These are phyloP conservation scores for Mycena pura DNA, from an alignment of 768 basidiomycete genomes.

Conservation along the genomic window DNA sequence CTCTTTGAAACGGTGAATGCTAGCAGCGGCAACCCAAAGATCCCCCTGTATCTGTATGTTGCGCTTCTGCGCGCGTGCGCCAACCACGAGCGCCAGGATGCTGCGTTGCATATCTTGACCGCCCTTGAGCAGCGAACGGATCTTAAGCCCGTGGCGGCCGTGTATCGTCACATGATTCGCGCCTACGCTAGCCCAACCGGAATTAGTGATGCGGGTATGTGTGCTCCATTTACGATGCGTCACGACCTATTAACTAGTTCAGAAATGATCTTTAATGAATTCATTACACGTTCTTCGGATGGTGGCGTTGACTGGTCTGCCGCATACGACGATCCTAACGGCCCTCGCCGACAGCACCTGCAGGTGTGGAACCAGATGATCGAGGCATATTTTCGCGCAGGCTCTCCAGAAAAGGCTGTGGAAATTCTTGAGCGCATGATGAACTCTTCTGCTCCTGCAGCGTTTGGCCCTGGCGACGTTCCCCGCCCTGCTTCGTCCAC, in stretches of 20 bases:
- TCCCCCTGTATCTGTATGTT: conserved; percentile 52
- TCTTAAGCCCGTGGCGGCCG: conserved; percentile 39
- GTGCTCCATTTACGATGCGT: background rate
- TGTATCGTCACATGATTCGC: conserved; percentile 64
- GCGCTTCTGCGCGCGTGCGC: conserved; percentile 69
- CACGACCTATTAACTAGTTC: conserved; percentile 17
- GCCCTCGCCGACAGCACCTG: conserved; percentile 45
- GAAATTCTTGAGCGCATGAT: conserved; percentile 77
- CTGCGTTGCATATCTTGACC: conserved; percentile 69
- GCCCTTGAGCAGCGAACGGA: conserved; percentile 58
- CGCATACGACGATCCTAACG: conserved; percentile 28
- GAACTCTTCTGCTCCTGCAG: conserved; percentile 46
- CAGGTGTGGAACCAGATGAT: conserved; percentile 80
- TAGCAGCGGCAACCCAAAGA: conserved; percentile 36
- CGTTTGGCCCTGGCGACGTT: conserved; percentile 46
- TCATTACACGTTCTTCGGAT: conserved; percentile 46
- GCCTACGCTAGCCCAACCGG: conserved; percentile 62
- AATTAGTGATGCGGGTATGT: conserved; percentile 42
- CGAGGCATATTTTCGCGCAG: conserved; percentile 70
- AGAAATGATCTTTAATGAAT: conserved; percentile 70
- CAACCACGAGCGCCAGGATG: conserved; percentile 58
- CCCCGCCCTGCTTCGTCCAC: conserved; percentile 69
- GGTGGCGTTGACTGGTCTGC: conserved; percentile 44
- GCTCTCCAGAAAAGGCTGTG: conserved; percentile 67
- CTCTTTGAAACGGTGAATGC: conserved; percentile 70